A percentile compares a stretch with the other conserved stretches of the same genome.
phyloP scores from a whole-genome alignment of 164 flowering plant species.

The Vitis rupestris region DNA sequence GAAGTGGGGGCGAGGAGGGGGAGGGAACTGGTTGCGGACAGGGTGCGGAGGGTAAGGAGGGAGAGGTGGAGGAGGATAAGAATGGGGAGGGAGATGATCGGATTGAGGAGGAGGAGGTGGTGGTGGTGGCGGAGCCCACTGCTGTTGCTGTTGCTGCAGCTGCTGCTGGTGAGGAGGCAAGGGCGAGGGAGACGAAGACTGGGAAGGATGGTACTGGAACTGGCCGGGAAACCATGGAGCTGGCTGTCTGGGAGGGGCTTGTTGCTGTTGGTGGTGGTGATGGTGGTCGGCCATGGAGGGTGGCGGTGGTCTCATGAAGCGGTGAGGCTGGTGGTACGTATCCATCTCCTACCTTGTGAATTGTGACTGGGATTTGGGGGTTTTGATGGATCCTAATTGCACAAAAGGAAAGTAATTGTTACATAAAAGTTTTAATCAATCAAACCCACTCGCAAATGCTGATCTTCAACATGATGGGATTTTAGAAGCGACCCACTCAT shows the following conservation, averaged over 20 bases:
- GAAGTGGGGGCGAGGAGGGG: constrained; percentile 28
- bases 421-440: too few species aligned
- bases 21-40: constrained; percentile 29
- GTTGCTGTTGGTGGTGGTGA: constrained; percentile 26
- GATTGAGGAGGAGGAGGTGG: constrained; percentile 20
- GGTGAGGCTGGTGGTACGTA: constrained; percentile 37
- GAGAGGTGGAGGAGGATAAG: constrained; percentile 29
- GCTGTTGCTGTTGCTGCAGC: constrained; percentile 15
- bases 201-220: constrained; percentile 45
- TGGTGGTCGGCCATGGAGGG: constrained; percentile 34
- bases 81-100: constrained; percentile 21
- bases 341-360: constrained; percentile 26
- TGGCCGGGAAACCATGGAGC: constrained; percentile 50
- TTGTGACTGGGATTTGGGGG: constrained; percentile 4
- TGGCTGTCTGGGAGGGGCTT: constrained; percentile 27
- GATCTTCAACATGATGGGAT: too few species aligned
- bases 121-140: constrained; percentile 29
- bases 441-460: too few species aligned
- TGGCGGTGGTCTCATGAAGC: constrained; percentile 48
- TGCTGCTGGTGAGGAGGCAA: constrained; percentile 14
- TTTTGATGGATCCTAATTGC: not conserved
- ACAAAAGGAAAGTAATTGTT: too few species aligned
- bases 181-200: constrained; percentile 27
- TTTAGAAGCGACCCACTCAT: too few species aligned
- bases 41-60: constrained; percentile 26